Evolutionary conservation across 768 basidiomycete species (phyloP).

Genomic region (Gloeopeniophorella convolvens): DNA sequence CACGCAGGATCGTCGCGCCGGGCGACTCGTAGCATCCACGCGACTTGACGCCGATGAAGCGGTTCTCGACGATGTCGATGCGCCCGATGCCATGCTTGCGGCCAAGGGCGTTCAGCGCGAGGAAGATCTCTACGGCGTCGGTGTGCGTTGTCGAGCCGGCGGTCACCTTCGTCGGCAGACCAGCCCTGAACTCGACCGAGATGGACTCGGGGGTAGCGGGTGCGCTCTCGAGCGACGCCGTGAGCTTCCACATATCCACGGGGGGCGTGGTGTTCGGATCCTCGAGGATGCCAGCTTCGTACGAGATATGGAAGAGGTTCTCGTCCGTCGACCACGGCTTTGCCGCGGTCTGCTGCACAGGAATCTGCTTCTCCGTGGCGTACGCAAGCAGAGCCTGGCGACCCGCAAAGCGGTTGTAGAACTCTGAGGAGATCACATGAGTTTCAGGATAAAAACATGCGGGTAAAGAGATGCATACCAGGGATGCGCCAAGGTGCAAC

Average conservation of each 20-base stretch:
- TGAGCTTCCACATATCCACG: slow-evolving; percentile 98
- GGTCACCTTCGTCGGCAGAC: slow-evolving; percentile 80
- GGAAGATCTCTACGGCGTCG: slow-evolving; percentile 94
- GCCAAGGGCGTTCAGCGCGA: slow-evolving; percentile 83
- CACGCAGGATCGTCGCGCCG: slow-evolving; percentile 91
- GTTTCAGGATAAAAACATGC: background rate
- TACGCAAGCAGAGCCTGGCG: slow-evolving; percentile 89
- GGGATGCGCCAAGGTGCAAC: slow-evolving; percentile 98
- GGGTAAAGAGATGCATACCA: slow-evolving; percentile 39
- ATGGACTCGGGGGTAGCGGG: slow-evolving; percentile 75
- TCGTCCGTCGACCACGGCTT: slow-evolving; percentile 99
- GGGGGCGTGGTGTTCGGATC: slow-evolving; percentile 94
- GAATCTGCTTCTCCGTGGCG: slow-evolving; percentile 82
- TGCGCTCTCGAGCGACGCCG: slow-evolving; percentile 72
- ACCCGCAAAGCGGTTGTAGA: slow-evolving; percentile 96
- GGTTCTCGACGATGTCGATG: slow-evolving; percentile 98
- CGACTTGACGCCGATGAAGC: slow-evolving; percentile 98
- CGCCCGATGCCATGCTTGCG: slow-evolving; percentile 94
- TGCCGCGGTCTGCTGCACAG: slow-evolving; percentile 89
- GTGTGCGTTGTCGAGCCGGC: slow-evolving; percentile 58
- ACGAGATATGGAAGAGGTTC: slow-evolving; percentile 99
- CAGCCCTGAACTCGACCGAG: slow-evolving; percentile 77
- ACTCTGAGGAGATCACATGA: slow-evolving; percentile 43
- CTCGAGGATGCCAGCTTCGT: slow-evolving; percentile 98
- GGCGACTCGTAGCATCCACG: slow-evolving; percentile 99